A percentile compares a stretch with the other conserved stretches of the same genome.
Evolutionary conservation across 2,329 filamentous ascomycete genomes (phyloP).

Genomic region (Cladosporium sp.): DNA sequence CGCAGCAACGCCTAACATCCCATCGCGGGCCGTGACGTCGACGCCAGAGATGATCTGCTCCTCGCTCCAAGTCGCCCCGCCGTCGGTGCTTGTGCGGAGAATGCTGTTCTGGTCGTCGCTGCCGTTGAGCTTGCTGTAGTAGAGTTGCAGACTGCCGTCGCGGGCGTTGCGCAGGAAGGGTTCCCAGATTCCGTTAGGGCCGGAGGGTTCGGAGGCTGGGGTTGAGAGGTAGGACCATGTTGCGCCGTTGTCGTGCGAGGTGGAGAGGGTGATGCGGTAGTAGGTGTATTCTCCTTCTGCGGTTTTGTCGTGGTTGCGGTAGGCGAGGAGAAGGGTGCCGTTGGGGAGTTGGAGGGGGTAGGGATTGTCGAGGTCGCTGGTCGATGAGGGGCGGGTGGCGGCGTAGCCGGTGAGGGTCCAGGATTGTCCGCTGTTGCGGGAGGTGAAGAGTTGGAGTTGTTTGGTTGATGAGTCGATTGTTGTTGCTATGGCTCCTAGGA

Average conservation of each 20-base stretch:
- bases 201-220: constrained; percentile 16
- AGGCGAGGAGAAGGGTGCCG: constrained; percentile 31
- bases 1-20: constrained; percentile 43
- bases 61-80: constrained; percentile 37
- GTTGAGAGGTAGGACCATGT: constrained; percentile 34
- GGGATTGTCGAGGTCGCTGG: constrained; percentile 30
- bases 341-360: constrained; percentile 33
- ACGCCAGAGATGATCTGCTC: constrained; percentile 35
- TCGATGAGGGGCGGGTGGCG: constrained; percentile 16
- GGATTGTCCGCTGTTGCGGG: constrained; percentile 19
- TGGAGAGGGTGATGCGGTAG: constrained; percentile 42
- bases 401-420: constrained; percentile 23
- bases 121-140: constrained; percentile 42
- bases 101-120: constrained; percentile 41
- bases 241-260: constrained; percentile 39
- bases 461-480: constrained; percentile 17
- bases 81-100: constrained; percentile 37
- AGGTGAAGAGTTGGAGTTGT: constrained; percentile 22
- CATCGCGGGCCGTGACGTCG: constrained; percentile 36
- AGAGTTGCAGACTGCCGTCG: constrained; percentile 41
- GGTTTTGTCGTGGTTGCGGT: constrained; percentile 33
- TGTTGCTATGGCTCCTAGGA: constrained; percentile 29
- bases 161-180: constrained; percentile 40
- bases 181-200: constrained; percentile 42
- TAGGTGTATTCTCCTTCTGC: constrained; percentile 21